phyloP scores from a whole-genome alignment of 352 stramenopile genomes.

The Phytophthora rubi region DNA sequence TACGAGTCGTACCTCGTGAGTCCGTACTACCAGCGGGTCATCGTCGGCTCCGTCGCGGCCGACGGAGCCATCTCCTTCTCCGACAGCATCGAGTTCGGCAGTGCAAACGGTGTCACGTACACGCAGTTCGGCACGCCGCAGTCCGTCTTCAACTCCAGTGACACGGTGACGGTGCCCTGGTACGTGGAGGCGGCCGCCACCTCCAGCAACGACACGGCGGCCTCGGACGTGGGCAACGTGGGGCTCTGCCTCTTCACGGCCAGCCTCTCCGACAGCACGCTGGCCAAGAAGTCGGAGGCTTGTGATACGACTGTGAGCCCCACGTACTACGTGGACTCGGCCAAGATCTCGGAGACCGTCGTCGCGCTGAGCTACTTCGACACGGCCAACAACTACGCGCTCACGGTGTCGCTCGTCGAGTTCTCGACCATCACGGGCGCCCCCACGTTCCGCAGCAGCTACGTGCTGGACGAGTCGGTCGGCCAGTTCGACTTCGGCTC shows the following conservation, averaged over 20 bases:
- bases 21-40: slow-evolving; percentile 63
- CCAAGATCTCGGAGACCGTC: slow-evolving; percentile 63
- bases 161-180: slow-evolving; percentile 73
- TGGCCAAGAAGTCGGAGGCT: slow-evolving; percentile 37
- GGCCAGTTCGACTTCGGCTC: slow-evolving; percentile 78
- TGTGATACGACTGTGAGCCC: slow-evolving; percentile 70
- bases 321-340: slow-evolving; percentile 76
- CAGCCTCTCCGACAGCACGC: slow-evolving; percentile 35
- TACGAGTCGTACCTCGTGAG: slow-evolving; percentile 70
- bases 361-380: slow-evolving; percentile 77
- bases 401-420: slow-evolving; percentile 73
- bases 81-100: slow-evolving; percentile 63
- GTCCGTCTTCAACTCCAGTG: slow-evolving; percentile 65
- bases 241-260: slow-evolving; percentile 69
- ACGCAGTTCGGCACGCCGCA: slow-evolving; percentile 69
- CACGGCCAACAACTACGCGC: slow-evolving; percentile 72
- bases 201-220: neutral
- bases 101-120: slow-evolving; percentile 42
- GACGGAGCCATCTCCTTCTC: slow-evolving; percentile 67
- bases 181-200: slow-evolving; percentile 53
- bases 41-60: slow-evolving; percentile 55
- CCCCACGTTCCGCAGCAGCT: slow-evolving; percentile 74
- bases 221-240: slow-evolving; percentile 34
- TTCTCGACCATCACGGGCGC: slow-evolving; percentile 60
- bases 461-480: slow-evolving; percentile 65